Percentiles rank a stretch among this genome's conserved stretches.
Conservation (phyloP, 495 filamentous ascomycete genomes). For the Hypoxylon fuscum region DNA sequence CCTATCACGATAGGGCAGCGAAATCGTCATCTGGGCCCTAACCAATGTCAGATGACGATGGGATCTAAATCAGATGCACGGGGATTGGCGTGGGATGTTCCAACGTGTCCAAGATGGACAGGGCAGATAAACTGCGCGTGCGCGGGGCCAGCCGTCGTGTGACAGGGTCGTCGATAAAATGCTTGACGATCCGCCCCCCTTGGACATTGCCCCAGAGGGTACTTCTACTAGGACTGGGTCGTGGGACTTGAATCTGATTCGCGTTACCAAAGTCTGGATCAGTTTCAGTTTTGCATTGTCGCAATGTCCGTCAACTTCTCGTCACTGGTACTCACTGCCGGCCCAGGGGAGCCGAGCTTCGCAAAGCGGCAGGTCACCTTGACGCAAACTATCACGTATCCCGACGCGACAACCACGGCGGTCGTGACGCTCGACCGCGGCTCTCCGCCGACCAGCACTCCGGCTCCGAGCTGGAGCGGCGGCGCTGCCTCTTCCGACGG, state of each 20-base stretch:
- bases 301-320: constrained; percentile 20
- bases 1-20: constrained; percentile 33
- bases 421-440: constrained; percentile 41
- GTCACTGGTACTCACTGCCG: constrained; percentile 9
- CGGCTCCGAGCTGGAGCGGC: constrained; percentile 16
- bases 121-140: constrained; percentile 10
- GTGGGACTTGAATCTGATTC: constrained; percentile 26
- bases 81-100: constrained; percentile 31
- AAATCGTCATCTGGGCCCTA: constrained; percentile 24
- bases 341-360: constrained; percentile 9
- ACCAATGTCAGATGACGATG: constrained; percentile 42
- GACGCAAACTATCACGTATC: constrained; percentile 41
- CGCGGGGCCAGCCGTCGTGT: constrained; percentile 30
- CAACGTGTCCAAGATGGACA: constrained; percentile 31
- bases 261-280: constrained; percentile 10
- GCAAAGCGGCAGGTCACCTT: constrained; percentile 34
- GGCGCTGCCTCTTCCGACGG: constrained; percentile 32
- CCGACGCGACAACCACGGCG: constrained; percentile 40
- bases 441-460: constrained; percentile 18
- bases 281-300: not conserved
- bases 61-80: constrained; percentile 30
- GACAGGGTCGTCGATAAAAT: constrained; percentile 38
- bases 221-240: constrained; percentile 21
- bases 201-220: constrained; percentile 14
- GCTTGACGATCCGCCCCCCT: constrained; percentile 29